Evolutionary conservation across 1,284 basidiomycete species (phyloP).

Genomic region (Leccinum angustisporum): DNA sequence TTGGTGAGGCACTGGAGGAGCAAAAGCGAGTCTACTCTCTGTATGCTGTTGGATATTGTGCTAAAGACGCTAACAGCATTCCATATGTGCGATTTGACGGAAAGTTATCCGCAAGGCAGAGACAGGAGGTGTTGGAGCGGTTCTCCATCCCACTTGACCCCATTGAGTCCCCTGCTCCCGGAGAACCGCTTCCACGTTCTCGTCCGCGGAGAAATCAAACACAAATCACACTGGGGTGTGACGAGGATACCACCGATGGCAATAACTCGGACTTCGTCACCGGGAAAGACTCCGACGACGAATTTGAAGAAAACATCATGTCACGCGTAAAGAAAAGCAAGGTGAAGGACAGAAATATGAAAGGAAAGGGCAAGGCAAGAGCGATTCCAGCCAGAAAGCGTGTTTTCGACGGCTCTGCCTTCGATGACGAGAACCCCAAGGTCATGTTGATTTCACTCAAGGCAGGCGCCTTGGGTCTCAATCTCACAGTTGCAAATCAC

Average conservation of each 20-base stretch:
- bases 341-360: conserved; percentile 36
- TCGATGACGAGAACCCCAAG: conserved; percentile 52
- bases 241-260: conserved; percentile 22
- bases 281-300: conserved; percentile 38
- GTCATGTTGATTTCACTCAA: conserved; percentile 90
- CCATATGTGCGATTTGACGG: conserved; percentile 81
- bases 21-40: conserved; percentile 47
- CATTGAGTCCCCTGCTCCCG: conserved; percentile 22
- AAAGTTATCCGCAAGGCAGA: conserved; percentile 71
- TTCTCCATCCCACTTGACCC: conserved; percentile 66
- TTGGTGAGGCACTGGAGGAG: conserved; percentile 65
- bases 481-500: conserved; percentile 88
- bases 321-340: conserved; percentile 32
- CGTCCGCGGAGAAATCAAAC: conserved; percentile 1
- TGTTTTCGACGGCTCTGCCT: conserved; percentile 20
- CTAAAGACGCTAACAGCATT: conserved; percentile 49
- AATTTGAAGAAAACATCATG: conserved; percentile 40
- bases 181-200: conserved; percentile 17
- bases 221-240: conserved; percentile 12
- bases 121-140: conserved; percentile 75
- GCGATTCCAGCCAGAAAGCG: conserved; percentile 15
- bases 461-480: conserved; percentile 80
- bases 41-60: conserved; percentile 9
- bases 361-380: conserved; percentile 39
- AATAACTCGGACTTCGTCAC: conserved; percentile 26